Evolutionary conservation across 257 asterid genomes (phyloP).

Genomic region (Nicotiana tomentosiformis): DNA sequence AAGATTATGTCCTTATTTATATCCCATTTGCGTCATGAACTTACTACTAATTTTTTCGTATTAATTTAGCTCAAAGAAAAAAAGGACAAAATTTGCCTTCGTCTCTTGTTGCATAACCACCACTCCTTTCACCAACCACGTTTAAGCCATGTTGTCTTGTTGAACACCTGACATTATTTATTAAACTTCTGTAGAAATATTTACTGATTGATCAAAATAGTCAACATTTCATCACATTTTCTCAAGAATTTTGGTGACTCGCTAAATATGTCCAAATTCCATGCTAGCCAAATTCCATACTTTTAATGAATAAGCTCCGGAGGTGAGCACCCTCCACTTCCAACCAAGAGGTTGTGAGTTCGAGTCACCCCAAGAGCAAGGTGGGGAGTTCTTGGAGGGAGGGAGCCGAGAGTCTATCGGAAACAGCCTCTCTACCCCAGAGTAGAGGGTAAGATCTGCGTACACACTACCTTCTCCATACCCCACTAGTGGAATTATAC

Average conservation of each 20-base stretch:
- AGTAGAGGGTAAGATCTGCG: no score
- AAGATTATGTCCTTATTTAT: background rate
- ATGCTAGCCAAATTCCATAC: no score
- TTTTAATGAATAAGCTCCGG: accelerated
- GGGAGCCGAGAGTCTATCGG: no score
- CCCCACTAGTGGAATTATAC: no score
- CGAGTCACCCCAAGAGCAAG: no score
- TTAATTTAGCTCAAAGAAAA: background rate
- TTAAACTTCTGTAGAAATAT: background rate
- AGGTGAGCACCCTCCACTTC: no score
- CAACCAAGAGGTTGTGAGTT: no score
- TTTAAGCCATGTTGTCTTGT: background rate
- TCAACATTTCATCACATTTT: background rate
- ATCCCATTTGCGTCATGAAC: background rate
- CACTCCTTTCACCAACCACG: background rate
- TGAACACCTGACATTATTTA: background rate
- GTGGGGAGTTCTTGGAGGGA: no score
- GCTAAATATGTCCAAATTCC: background rate
- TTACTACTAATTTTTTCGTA: background rate
- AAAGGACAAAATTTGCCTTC: background rate
- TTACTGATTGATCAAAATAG: background rate
- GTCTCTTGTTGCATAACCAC: background rate
- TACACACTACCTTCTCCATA: no score
- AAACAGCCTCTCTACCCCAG: no score
- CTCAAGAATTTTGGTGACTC: background rate